Conservation (phyloP, 306 rosid species). For the Rubus idaeus region DNA sequence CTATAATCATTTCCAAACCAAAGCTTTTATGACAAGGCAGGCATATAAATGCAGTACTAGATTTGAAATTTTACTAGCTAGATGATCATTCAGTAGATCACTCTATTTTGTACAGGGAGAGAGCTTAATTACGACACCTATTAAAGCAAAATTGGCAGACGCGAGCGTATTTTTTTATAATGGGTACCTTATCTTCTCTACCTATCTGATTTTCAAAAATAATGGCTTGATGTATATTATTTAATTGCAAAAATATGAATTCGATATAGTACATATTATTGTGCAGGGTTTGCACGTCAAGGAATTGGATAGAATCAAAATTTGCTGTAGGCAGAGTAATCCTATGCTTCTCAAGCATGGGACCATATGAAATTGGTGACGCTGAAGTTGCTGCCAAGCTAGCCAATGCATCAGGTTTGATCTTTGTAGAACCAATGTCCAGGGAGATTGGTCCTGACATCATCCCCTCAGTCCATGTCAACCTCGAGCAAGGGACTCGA, state of each 20-base stretch:
- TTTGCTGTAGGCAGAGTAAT: constrained; percentile 34
- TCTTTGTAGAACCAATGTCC: constrained; percentile 39
- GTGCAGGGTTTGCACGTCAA: constrained; percentile 36
- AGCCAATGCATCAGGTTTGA: constrained; percentile 41
- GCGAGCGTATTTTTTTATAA: constrained; percentile 27
- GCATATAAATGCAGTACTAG: neutral
- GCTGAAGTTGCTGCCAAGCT: constrained; percentile 38
- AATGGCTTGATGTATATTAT: neutral
- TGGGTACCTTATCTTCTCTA: constrained; percentile 27
- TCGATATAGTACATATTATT: neutral
- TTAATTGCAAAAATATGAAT: neutral
- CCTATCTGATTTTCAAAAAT: neutral
- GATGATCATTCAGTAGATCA: neutral
- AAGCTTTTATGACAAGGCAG: neutral
- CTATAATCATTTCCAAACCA: constrained; percentile 2
- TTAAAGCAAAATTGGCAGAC: constrained; percentile 41
- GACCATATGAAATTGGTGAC: constrained; percentile 15
- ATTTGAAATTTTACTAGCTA: neutral
- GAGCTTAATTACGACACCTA: constrained; percentile 40
- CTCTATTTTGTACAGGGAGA: constrained; percentile 41
- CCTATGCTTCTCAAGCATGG: constrained; percentile 44
- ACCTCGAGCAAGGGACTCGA: constrained; percentile 37
- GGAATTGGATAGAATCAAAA: constrained; percentile 15
- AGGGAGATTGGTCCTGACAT: constrained; percentile 25
- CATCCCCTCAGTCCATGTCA: constrained; percentile 43